Base-by-base conservation (phyloP, 2,329 filamentous ascomycete genomes). In the Colletotrichum sp. region DNA sequence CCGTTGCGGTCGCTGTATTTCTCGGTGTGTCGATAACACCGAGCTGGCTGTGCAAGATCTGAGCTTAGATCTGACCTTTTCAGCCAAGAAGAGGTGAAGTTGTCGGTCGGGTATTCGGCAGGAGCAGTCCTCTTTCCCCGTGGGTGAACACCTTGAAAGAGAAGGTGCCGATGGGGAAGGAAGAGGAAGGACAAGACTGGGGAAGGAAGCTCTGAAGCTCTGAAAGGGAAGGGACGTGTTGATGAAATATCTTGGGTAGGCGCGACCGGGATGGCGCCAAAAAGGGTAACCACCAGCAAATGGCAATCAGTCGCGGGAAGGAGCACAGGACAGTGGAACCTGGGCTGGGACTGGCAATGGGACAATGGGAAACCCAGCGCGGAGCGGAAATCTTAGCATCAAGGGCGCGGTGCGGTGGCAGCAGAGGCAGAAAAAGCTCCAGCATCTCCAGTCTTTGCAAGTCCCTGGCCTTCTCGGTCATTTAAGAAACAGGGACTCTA, bases 401-500 rank as follows among this genome's bases (percentile, higher is more conserved):
- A 62, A 34, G 26, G 24, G 36, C 9, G 43, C 4, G 24, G 62
- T 30, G 43, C 10, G 16, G 62, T 30, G 38, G 34, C 12, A 38
- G 30, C 30, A 48, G 36, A 43, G 60, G 56, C 55, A 62, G 56
- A 30, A 62, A 48, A 28, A 48, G 62, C 24, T 26, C 62, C 62
- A 66, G 62, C 34, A 28, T 21, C 62, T 66, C 38, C 62, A 66
- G 62, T 66, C 62, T 34, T 34, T 28, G 56, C 36, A 18, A 66
- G 62, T 66, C 62, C 38, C 56, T 28, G 56, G 56, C 34, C 36
- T 68, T 38, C 43, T 62, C 43, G 56, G 69, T 75, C 62, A 75
- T 75, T 75, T 75, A 21, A 72, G 64, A 64, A 75, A 67, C 69
- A 75, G 73, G 73, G 70, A 73, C 38, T 67, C 64, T 74, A 26